Base-by-base conservation (phyloP, 1,284 basidiomycete genomes). In the Lentinus polychrous region DNA sequence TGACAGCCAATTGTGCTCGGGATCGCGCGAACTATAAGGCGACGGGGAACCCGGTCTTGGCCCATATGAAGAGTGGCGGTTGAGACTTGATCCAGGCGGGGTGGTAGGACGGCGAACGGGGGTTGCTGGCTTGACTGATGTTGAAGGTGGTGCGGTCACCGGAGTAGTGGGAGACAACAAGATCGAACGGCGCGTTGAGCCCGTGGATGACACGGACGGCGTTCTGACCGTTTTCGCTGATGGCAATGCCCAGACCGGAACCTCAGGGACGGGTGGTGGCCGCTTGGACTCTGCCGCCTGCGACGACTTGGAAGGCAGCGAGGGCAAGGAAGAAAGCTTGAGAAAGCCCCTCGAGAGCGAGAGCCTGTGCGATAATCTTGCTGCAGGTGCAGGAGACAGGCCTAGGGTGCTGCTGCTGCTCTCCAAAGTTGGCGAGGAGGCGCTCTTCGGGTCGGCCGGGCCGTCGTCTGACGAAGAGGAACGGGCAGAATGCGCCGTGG, bases 1-100 rank as follows among this genome's bases (percentile, higher is more conserved):
- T 0, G 69, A 63, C 39, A 73, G 62, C 74, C 74, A 76, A 47
- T 68, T 67, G 18, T 51, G 49, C 50, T 60, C 61, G 0, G 59
- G 57, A 43, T 51, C 53, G 41, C 54, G 55, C 27, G 59, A 57
- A 10, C 10, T 27, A 27, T 27, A 27, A 18, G 50, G 52, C 27
- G 52, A 53, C 31, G 59, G 55, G n/a, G 45, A 18, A 6, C 45
- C 38, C 40, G 47, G 24, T 50, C 32, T 15, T 7, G 8, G 31
- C 27, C 43, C 32, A 17, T 17, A 44, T 5, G 27, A 27, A 11
- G 47, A 49, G 14, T 33, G 40, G 10, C 47, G 39, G 8, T 38
- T 41, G 38, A 23, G 45, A 22, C 12, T 15, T 12, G 23, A 14
- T 23, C 43, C 10, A 7, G 47, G 41, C 18, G 51, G 36, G 14